A percentile compares a stretch with the other conserved stretches of the same genome.
phyloP scores from a whole-genome alignment of 164 flowering plant species.

The Magnolia officinalis region DNA sequence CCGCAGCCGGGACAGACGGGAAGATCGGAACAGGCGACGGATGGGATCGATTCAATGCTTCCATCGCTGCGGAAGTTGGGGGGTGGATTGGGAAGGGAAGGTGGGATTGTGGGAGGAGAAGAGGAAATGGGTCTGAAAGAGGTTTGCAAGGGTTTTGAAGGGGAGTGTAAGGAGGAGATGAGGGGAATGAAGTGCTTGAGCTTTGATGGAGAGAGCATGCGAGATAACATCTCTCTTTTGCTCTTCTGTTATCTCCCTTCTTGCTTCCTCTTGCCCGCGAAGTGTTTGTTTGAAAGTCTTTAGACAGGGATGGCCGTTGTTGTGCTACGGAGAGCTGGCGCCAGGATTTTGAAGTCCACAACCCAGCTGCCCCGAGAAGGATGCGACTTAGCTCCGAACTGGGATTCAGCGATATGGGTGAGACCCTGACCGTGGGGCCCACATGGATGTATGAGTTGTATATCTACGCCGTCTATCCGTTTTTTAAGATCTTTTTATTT shows the following conservation, averaged over 20 bases:
- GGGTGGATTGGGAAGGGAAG: constrained; percentile 2
- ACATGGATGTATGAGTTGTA: no score
- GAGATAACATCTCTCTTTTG: background rate
- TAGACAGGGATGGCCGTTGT: background rate
- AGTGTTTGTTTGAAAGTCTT: background rate
- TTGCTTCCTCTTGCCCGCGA: background rate
- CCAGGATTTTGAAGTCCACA: background rate
- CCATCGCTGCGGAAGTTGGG: constrained; percentile 56
- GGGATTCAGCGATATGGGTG: no score
- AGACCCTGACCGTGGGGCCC: no score
- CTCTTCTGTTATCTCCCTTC: background rate
- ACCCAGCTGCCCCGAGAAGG: no score
- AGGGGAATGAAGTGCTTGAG: background rate
- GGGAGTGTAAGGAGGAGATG: background rate
- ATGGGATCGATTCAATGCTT: constrained; percentile 37
- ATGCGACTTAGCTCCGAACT: no score
- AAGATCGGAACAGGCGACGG: constrained; percentile 29
- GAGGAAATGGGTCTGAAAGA: background rate
- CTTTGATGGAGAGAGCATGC: constrained; percentile 1
- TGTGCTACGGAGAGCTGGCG: background rate
- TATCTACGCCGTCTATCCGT: no score
- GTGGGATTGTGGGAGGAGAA: background rate
- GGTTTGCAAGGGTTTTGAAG: constrained; percentile 3
- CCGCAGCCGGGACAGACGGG: constrained; percentile 88
- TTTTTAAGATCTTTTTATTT: no score